Evolutionary conservation across 106 monocot species (phyloP), one percentile per base, ranked within the genome.

Genomic region (Dendrobium chrysotoxum): DNA sequence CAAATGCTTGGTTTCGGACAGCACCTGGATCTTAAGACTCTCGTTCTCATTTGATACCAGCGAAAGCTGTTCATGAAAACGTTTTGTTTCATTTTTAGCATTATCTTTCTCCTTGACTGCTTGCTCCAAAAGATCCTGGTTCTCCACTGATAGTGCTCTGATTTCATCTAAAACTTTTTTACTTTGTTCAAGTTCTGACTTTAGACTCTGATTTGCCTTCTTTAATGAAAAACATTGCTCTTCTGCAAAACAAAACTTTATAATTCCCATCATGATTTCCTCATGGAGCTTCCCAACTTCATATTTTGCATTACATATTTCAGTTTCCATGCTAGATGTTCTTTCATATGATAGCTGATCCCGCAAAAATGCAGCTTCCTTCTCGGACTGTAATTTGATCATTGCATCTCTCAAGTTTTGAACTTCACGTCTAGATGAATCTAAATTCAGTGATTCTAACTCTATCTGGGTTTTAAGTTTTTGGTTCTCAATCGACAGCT

Each of bases 351-450:
- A 88, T 39, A 68, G 53, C 68, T 83, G 77, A 55, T 79, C 77
- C 28, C 81, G 84, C 64, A 83, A 16, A 81, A 83, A 53, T 78
- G 85, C 77, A 55, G 64, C 80, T 71, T 93, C 87, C 83, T 85
- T 93, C 13, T 76, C 76, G 13, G 76, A 45, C 47, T 40, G 21
- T 50, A 76, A 76, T 76, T 76, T 76, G 28, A 72, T 83, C 11
- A 93, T 50, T 23, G 77, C 85, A 12, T 81, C 93, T 79, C 90
- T 79, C 17, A 90, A 80, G 0, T 40, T 82, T 73, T 75, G 83
- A 79, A 80, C 50, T 80, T 86, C 83, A 58, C 44, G 64, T 81
- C 86, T 76, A 26, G 12, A 76, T 28, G 18, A 46, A 76, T 76
- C 75, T 46, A 77, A 85, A 73, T 75, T 76, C 17, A 76, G 77